Evolutionary conservation across 208 protist species (phyloP).

Genomic region (Leishmania amazonensis): DNA sequence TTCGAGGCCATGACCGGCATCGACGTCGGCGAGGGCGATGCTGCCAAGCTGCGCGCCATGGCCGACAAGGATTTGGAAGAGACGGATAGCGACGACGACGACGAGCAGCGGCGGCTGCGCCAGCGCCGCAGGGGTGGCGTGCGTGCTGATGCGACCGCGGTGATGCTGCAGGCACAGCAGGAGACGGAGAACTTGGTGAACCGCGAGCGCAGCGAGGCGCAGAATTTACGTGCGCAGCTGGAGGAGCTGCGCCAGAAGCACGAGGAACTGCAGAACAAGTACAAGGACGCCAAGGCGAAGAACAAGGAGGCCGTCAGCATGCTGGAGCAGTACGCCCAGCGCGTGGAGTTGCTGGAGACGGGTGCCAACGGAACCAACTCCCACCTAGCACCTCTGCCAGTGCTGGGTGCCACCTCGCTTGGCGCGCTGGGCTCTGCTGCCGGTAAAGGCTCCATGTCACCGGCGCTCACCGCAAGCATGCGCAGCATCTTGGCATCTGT

Average conservation of each 20-base stretch:
- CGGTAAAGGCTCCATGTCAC: conserved; percentile 12
- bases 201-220: conserved; percentile 61
- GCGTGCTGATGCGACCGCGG: conserved; percentile 41
- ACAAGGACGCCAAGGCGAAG: conserved; percentile 91
- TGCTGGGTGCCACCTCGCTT: conserved; percentile 24
- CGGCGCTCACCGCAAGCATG: conserved; percentile 49
- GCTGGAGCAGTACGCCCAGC: conserved; percentile 72
- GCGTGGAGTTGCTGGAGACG: conserved; percentile 60
- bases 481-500: conserved; percentile 58
- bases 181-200: conserved; percentile 76
- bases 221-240: conserved; percentile 67
- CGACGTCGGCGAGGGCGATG: conserved; percentile 79
- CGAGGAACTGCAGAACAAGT: conserved; percentile 91
- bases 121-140: conserved; percentile 20
- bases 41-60: conserved; percentile 59
- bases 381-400: conserved; percentile 26
- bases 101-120: conserved; percentile 56
- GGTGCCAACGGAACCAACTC: conserved; percentile 24
- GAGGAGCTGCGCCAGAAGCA: conserved; percentile 80
- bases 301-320: conserved; percentile 75
- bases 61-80: conserved; percentile 47
- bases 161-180: conserved; percentile 77
- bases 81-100: conserved; percentile 85
- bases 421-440: neutral
- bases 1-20: conserved; percentile 89